Evolutionary conservation across 257 asterid genomes (phyloP), one percentile per base, ranked within the genome.

Genomic region (Scutellaria barbata): DNA sequence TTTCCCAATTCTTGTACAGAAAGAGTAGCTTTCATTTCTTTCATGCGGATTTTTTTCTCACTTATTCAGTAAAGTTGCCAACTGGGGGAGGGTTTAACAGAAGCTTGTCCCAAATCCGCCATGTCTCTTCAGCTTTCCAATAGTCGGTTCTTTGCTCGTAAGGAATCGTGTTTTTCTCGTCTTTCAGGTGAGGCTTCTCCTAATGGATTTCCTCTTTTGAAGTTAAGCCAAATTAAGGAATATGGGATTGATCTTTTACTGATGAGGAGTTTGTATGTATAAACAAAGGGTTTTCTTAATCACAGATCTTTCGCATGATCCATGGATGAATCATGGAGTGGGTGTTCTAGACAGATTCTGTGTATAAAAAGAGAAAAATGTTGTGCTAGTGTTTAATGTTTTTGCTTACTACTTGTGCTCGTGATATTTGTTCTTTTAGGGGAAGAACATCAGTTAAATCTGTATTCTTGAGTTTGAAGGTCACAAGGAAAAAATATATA

Each of bases 101-200:
- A 45, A 33, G 10, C 33, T 3, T 35, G 0, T 52, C 33, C 11
- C 10, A 13, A 13, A 7, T 7, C 39, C 47, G 53, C 76, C 69
- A 81, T 80, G 87, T 57, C 80, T 63, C 77, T 77, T 47, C 79
- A 50, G 18, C 50, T 74, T 69, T 70, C 74, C 53, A 25, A 7
- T 60, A 43, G 63, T 58, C 61, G 46, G 1, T 64, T 60, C 10
- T 63, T 46, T 53, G 53, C 66, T 67, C 61, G 53, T 39, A 77
- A 68, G 1, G 47, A 74, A 18, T 53, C 76, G 33, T 59, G 53
- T 40, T 62, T 56, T 46, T 43, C 58, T 33, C 71, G 1, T 8
- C 53, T 63, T 68, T 77, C 85, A 39, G 85, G 85, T 83, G 40
- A 58, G 8, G 8, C 8, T 17, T n/a, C 10, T 9, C 46, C 41